Percentiles rank a stretch among this genome's conserved stretches.
These are phyloP conservation scores for Leishmania gerbilli DNA, from an alignment of 208 protist species.

Conservation along the genomic window DNA sequence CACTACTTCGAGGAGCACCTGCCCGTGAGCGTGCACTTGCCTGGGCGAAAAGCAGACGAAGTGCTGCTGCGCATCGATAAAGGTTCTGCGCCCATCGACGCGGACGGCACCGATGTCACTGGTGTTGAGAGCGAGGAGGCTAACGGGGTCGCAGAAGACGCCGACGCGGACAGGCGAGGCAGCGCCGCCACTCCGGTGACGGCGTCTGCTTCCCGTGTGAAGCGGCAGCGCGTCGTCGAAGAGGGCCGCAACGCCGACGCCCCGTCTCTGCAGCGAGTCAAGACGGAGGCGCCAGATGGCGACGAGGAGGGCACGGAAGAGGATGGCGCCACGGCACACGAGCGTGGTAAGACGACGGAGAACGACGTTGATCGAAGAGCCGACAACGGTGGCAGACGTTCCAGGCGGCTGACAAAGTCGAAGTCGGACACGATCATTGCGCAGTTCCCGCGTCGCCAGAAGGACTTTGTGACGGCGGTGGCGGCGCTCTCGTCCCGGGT, in stretches of 20 bases:
- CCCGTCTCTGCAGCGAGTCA: constrained; percentile 7
- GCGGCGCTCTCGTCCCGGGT: constrained; percentile 42
- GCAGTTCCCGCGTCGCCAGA: constrained; percentile 52
- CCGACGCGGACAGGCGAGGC: not conserved
- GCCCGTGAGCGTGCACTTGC: constrained; percentile 35
- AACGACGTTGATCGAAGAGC: not conserved
- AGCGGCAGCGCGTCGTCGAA: constrained; percentile 10
- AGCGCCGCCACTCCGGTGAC: not conserved
- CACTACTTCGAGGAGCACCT: constrained; percentile 33
- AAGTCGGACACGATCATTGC: constrained; percentile 15
- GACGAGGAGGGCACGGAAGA: not conserved
- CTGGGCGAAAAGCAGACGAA: constrained; percentile 28
- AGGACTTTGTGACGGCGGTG: constrained; percentile 71
- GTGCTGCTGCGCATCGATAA: constrained; percentile 18
- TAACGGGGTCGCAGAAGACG: not conserved
- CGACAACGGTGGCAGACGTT: too few species aligned
- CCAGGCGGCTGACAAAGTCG: not conserved
- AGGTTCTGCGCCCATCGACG: not conserved
- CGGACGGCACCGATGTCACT: not conserved
- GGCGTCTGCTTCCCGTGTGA: constrained; percentile 7
- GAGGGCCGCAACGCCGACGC: not conserved
- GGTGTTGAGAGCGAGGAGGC: not conserved
- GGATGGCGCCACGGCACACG: not conserved
- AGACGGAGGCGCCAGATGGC: constrained; percentile 7
- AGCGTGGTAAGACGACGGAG: not conserved